A percentile compares a stretch with the other conserved stretches of the same genome.
Evolutionary conservation across 495 filamentous ascomycete species (phyloP).

Genomic region (Aspergillus affinis): DNA sequence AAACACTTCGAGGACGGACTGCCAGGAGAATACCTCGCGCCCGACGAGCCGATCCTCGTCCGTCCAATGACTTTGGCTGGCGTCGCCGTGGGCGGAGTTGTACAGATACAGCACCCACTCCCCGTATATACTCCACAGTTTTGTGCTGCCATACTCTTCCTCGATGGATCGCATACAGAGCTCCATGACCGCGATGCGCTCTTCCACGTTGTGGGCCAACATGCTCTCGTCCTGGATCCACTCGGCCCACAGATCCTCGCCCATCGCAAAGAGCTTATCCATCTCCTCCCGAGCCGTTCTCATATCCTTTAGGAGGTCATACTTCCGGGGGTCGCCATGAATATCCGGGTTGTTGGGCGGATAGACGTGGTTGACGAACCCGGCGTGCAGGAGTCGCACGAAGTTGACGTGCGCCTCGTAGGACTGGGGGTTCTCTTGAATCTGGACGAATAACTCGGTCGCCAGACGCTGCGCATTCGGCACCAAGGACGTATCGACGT

Average conservation of each 20-base stretch:
- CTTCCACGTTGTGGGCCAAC: constrained; percentile 59
- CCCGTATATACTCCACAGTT: constrained; percentile 85
- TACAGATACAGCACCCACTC: constrained; percentile 82
- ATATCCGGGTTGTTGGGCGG: constrained; percentile 47
- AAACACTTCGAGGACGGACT: constrained; percentile 76
- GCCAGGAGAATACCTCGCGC: constrained; percentile 75
- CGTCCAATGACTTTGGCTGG: constrained; percentile 61
- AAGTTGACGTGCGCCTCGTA: constrained; percentile 65
- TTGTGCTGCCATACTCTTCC: constrained; percentile 80
- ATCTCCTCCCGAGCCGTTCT: constrained; percentile 63
- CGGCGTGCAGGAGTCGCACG: constrained; percentile 62
- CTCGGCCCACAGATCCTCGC: constrained; percentile 63
- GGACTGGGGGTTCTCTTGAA: constrained; percentile 61
- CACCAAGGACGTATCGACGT: constrained; percentile 51
- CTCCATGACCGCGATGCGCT: constrained; percentile 77
- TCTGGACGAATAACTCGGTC: constrained; percentile 51
- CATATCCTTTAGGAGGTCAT: constrained; percentile 62
- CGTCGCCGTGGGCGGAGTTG: constrained; percentile 56
- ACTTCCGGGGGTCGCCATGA: constrained; percentile 47
- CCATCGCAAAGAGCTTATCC: constrained; percentile 64
- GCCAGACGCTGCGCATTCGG: constrained; percentile 53
- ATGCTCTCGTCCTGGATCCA: constrained; percentile 65
- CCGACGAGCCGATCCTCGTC: constrained; percentile 75
- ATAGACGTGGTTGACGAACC: constrained; percentile 57
- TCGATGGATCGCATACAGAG: constrained; percentile 74